Evolutionary conservation across 1,284 basidiomycete species (phyloP).

Genomic region (Puccinia polysora): DNA sequence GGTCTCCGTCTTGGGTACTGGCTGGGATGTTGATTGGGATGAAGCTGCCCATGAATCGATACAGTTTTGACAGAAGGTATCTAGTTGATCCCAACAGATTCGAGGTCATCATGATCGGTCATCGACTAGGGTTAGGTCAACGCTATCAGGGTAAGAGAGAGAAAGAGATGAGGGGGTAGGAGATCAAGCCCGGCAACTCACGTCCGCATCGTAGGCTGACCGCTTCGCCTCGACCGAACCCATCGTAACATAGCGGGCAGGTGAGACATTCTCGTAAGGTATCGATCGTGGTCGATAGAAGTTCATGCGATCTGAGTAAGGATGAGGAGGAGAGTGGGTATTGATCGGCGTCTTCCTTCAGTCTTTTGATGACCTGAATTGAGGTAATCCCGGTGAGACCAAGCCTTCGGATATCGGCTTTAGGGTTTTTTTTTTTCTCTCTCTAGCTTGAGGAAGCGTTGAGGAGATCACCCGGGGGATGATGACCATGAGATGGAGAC

Average conservation of each 20-base stretch:
- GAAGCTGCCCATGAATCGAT: constrained; percentile 29
- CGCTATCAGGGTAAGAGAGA: not conserved
- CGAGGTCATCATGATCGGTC: not conserved
- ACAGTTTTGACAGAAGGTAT: constrained; percentile 42
- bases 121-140: no score
- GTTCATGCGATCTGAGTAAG: constrained; percentile 23
- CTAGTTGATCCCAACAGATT: not conserved
- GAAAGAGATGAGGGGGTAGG: not conserved
- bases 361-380: constrained; percentile 35
- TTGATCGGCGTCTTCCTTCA: constrained; percentile 31
- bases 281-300: constrained; percentile 19
- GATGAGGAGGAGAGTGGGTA: constrained; percentile 25
- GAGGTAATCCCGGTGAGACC: no score
- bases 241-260: constrained; percentile 40
- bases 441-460: no score
- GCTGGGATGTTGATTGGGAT: not conserved
- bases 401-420: no score
- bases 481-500: no score
- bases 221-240: constrained; percentile 17
- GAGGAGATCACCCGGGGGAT: no score
- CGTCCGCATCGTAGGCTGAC: constrained; percentile 42
- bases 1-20: not conserved
- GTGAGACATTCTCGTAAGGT: constrained; percentile 39
- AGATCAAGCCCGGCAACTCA: constrained; percentile 24
- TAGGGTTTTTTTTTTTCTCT: no score